phyloP scores from a whole-genome alignment of 2,329 filamentous ascomycete genomes.

The Hypoxylon sp. region DNA sequence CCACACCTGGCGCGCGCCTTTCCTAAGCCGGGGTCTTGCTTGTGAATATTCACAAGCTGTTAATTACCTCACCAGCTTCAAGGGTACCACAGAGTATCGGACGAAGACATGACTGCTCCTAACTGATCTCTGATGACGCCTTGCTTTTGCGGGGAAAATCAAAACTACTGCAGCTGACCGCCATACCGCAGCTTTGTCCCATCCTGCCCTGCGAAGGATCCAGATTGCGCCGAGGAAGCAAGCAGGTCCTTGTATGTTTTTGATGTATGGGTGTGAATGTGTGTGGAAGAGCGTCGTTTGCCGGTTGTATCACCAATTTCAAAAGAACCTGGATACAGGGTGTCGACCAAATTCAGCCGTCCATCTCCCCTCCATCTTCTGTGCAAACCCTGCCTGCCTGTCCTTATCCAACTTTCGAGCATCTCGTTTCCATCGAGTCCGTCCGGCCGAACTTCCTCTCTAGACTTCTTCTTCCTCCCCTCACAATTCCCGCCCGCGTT shows the following conservation, averaged over 20 bases:
- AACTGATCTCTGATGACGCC: conserved; percentile 14
- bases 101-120: conserved; percentile 15
- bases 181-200: conserved; percentile 18
- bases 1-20: conserved; percentile 3
- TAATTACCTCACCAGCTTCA: conserved; percentile 29
- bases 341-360: conserved; percentile 34
- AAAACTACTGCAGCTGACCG: conserved; percentile 35
- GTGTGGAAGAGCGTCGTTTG: conserved; percentile 31
- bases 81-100: conserved; percentile 21
- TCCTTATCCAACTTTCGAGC: conserved; percentile 31
- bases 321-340: conserved; percentile 37
- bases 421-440: conserved; percentile 14
- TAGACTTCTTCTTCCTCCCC: conserved; percentile 9
- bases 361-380: conserved; percentile 39
- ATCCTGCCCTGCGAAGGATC: conserved; percentile 27
- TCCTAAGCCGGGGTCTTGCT: background rate
- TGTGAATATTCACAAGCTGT: conserved; percentile 15
- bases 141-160: conserved; percentile 21
- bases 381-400: conserved; percentile 36
- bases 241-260: conserved; percentile 29
- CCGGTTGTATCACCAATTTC: conserved; percentile 40
- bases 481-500: conserved; percentile 3
- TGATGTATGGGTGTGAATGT: conserved; percentile 26
- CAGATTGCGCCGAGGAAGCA: conserved; percentile 34
- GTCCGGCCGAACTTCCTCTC: conserved; percentile 14